Percentiles rank a stretch among this genome's conserved stretches.
Conservation (phyloP, 768 basidiomycete genomes). For the Phlebiopsis gigantea region DNA sequence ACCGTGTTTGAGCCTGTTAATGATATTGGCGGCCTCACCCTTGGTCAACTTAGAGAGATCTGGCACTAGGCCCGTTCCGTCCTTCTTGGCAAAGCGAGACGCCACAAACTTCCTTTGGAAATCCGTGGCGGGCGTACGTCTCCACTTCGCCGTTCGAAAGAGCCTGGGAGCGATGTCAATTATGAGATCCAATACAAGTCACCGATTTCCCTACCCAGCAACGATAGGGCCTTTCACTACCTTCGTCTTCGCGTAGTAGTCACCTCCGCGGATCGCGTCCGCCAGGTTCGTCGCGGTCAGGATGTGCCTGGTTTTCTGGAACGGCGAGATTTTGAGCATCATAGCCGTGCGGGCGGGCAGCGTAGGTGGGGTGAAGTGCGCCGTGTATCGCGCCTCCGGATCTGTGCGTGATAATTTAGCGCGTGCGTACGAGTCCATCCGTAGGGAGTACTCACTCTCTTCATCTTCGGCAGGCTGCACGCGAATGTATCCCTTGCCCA, state of each 20-base stretch:
- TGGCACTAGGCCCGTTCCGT: slow-evolving; percentile 24
- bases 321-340: slow-evolving; percentile 47
- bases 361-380: slow-evolving; percentile 49
- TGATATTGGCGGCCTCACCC: slow-evolving; percentile 75
- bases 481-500: slow-evolving; percentile 65
- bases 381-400: slow-evolving; percentile 35
- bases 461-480: slow-evolving; percentile 42
- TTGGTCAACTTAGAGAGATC: slow-evolving; percentile 52
- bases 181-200: neutral
- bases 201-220: slow-evolving; percentile 2
- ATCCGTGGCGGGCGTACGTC: slow-evolving; percentile 53
- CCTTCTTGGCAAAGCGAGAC: slow-evolving; percentile 39
- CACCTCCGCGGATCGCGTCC: slow-evolving; percentile 63
- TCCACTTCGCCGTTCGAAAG: slow-evolving; percentile 62
- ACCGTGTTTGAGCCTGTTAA: slow-evolving; percentile 73
- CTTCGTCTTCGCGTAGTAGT: slow-evolving; percentile 56
- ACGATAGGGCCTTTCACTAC: slow-evolving; percentile 46
- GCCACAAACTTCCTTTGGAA: slow-evolving; percentile 52
- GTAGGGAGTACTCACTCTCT: slow-evolving; percentile 15
- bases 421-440: neutral
- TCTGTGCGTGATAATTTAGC: too few relatives aligned
- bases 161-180: slow-evolving; percentile 40
- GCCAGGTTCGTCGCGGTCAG: slow-evolving; percentile 48
- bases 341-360: slow-evolving; percentile 39
- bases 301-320: slow-evolving; percentile 37